Percentiles rank a stretch among this genome's conserved stretches.
Evolutionary conservation across 139 green algal species (phyloP).

Genomic region (Klebsormidium nitens): DNA sequence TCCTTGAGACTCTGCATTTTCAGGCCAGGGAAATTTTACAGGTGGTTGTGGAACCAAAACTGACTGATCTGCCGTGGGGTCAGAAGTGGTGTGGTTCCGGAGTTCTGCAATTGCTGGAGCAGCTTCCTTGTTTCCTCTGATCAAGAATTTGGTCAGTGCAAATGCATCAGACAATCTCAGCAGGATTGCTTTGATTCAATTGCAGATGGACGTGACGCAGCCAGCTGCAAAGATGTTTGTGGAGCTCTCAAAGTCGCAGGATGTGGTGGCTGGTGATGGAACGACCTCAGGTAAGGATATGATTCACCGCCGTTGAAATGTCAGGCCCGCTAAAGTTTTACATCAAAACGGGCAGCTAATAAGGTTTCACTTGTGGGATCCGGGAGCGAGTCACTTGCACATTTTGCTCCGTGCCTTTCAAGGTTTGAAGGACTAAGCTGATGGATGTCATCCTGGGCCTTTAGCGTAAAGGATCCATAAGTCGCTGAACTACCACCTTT

Average conservation of each 20-base stretch:
- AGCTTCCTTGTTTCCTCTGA: neutral
- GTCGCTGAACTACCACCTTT: too few relatives aligned
- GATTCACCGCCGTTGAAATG: too few relatives aligned
- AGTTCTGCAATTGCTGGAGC: neutral
- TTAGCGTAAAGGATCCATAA: too few relatives aligned
- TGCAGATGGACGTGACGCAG: slow-evolving; percentile 86
- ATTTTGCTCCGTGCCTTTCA: too few relatives aligned
- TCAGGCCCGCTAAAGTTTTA: too few relatives aligned
- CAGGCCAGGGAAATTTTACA: neutral
- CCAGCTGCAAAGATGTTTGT: slow-evolving; percentile 99
- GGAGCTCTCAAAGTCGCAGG: slow-evolving; percentile 94
- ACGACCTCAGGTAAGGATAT: slow-evolving; percentile 74
- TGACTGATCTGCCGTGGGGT: neutral
- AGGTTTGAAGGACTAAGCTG: too few relatives aligned
- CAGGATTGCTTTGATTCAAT: neutral
- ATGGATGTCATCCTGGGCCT: too few relatives aligned
- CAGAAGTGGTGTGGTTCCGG: neutral
- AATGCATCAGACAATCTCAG: neutral
- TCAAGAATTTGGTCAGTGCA: neutral
- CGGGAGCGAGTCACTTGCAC: too few relatives aligned
- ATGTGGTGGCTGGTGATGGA: slow-evolving; percentile 95
- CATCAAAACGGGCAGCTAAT: too few relatives aligned
- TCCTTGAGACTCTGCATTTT: neutral
- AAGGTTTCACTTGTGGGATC: too few relatives aligned
- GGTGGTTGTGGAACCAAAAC: neutral